phyloP scores from a whole-genome alignment of 345 rosid species.

The Lepidium sativum region DNA sequence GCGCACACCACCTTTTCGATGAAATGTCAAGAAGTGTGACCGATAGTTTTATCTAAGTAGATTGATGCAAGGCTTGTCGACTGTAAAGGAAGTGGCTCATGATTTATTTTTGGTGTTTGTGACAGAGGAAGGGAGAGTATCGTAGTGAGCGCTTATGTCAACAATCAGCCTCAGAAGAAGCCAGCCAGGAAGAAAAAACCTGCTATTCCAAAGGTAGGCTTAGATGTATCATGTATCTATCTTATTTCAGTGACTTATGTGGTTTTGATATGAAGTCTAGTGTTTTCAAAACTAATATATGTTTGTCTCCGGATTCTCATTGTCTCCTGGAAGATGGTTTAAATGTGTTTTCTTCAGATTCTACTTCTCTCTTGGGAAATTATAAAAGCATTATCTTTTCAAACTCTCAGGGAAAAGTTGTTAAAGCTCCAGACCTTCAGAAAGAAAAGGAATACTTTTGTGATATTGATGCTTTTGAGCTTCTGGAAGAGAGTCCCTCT shows the following conservation, averaged over 20 bases:
- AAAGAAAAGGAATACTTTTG: constrained; percentile 69
- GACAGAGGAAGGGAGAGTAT: constrained; percentile 82
- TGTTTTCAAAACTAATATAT: neutral
- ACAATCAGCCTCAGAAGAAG: constrained; percentile 44
- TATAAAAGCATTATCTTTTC: neutral
- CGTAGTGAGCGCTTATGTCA: constrained; percentile 50
- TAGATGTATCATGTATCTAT: neutral
- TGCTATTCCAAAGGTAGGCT: constrained; percentile 53
- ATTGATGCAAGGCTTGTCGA: neutral
- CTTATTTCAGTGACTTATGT: neutral
- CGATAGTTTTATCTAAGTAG: neutral
- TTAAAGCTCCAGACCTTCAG: constrained; percentile 44
- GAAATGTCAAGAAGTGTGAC: neutral
- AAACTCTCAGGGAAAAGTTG: constrained; percentile 43
- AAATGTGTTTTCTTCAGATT: neutral
- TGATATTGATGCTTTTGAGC: constrained; percentile 88
- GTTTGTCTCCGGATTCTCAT: neutral
- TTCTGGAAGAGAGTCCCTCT: constrained; percentile 98
- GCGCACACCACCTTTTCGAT: neutral
- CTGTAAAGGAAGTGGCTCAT: neutral
- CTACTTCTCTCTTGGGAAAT: neutral
- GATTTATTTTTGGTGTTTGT: constrained; percentile 21
- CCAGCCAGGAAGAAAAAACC: constrained; percentile 57
- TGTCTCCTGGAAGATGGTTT: neutral
- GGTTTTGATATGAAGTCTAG: neutral